Base-by-base conservation (phyloP, 768 basidiomycete species). In the Lentinula sp. region DNA sequence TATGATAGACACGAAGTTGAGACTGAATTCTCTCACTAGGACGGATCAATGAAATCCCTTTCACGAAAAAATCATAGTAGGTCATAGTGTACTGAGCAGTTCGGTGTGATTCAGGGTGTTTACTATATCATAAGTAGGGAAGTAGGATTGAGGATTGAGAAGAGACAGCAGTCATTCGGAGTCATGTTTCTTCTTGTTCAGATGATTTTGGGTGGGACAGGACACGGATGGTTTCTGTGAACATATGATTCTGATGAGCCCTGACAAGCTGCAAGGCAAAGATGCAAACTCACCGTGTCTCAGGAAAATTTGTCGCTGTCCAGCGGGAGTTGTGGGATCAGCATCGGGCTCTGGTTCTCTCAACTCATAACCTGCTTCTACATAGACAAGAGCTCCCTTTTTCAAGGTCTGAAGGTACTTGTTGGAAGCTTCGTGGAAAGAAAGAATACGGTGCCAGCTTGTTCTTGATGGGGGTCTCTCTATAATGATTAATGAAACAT, bases 251-350 rank as follows among this genome's bases (percentile, higher is more conserved):
- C 56, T 61, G 55, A 63, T 16, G 61, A 60, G 4, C 61, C 28
- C 28, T 28, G 28, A 28, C 28, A 2, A 28, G 28, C 5, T 57
- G 36, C 45, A 57, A 36, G 13, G 35, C 58, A 46, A 18, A 10
- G 12, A 20, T 37, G 9, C 28, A 15, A 13, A 63, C 82, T 43
- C 62, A 91, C 93, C 91, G 64, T 94, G 92, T 68, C 83, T 79
- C 43, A 94, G 78, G 73, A 92, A 88, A 59, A 94, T 88, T 70
- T 93, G 91, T 36, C 90, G 85, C 69, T 92, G 91, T 1, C 85
- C 88, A 59, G 85, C 79, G 35, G 86, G 82, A 0, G 88, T 83
- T 54, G 80, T 73, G 2, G 89, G 79, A 56, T 91, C 89, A 12
- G 89, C 83, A 42, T 75, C 78, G 6, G 79, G 72, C 43, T 88